Conservation (phyloP, 345 rosid species). For the Linum tenue region DNA sequence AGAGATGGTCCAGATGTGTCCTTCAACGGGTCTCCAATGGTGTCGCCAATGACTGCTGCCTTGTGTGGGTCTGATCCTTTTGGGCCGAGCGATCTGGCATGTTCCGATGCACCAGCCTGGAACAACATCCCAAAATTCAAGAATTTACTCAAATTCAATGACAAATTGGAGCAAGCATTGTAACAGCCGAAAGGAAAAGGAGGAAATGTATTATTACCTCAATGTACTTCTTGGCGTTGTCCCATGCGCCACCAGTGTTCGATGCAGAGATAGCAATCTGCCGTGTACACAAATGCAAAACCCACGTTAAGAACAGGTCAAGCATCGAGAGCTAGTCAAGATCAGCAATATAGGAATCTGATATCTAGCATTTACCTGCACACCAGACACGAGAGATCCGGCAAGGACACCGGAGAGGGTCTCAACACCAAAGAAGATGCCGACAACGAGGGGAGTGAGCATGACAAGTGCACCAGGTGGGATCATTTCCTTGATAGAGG, state of each 20-base stretch:
- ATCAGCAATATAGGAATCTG: neutral
- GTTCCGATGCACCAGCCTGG: slow-evolving; percentile 88
- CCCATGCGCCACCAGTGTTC: slow-evolving; percentile 98
- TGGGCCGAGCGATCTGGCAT: slow-evolving; percentile 80
- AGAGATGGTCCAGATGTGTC: slow-evolving; percentile 98
- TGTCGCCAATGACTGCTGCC: slow-evolving; percentile 95
- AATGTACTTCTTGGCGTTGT: slow-evolving; percentile 94
- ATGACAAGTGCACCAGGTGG: slow-evolving; percentile 96
- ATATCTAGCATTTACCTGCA: slow-evolving; percentile 42
- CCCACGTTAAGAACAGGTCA: neutral
- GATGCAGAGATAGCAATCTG: slow-evolving; percentile 96
- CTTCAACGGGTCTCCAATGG: slow-evolving; percentile 92
- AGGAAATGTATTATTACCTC: slow-evolving; percentile 37
- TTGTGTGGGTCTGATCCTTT: slow-evolving; percentile 94
- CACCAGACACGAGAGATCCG: slow-evolving; percentile 92
- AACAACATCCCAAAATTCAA: neutral
- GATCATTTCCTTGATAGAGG: slow-evolving; percentile 93
- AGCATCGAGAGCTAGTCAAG: neutral
- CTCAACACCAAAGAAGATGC: slow-evolving; percentile 78
- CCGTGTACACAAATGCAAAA: neutral
- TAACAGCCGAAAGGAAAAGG: neutral
- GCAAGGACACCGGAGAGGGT: slow-evolving; percentile 88
- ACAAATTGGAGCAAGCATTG: neutral
- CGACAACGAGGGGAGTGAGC: slow-evolving; percentile 88
- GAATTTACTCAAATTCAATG: neutral